A percentile compares a stretch with the other conserved stretches of the same genome.
These are phyloP conservation scores for Tulasnella calospora DNA, from an alignment of 768 basidiomycete genomes.

Conservation along the genomic window DNA sequence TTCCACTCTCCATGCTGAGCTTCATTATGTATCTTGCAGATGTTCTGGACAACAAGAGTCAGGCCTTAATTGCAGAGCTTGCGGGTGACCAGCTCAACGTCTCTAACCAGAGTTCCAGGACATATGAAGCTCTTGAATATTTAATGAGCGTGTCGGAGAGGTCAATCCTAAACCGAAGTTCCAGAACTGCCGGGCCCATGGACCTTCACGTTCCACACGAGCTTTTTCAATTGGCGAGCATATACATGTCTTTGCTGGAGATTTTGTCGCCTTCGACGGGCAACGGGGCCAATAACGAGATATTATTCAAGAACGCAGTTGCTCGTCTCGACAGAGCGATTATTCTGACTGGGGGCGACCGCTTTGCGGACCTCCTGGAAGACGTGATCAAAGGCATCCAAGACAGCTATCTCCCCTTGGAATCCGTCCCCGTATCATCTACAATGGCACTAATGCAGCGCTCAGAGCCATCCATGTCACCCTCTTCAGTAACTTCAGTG, in stretches of 20 bases:
- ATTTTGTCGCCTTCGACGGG: not conserved
- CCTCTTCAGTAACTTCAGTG: conserved; percentile 21
- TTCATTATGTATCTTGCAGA: not conserved
- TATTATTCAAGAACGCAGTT: conserved; percentile 44
- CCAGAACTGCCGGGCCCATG: not conserved
- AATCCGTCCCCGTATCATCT: not conserved
- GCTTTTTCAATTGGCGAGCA: not conserved
- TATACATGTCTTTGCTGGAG: not conserved
- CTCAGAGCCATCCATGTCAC: conserved; percentile 8
- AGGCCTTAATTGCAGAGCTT: not conserved
- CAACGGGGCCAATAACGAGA: not conserved
- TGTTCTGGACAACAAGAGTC: not conserved
- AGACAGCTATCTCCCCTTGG: conserved; percentile 32
- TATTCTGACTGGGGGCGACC: conserved; percentile 72
- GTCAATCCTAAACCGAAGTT: not conserved
- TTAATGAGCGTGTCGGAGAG: not conserved
- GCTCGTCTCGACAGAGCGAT: conserved; percentile 69
- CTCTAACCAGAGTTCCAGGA: not conserved
- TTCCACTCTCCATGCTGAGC: not conserved
- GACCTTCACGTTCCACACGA: not conserved
- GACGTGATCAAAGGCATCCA: conserved; percentile 62
- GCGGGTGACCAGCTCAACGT: not conserved
- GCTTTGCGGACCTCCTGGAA: conserved; percentile 57
- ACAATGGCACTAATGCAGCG: not conserved
- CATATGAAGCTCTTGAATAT: not conserved